Percentiles rank a stretch among this genome's conserved stretches.
Evolutionary conservation across 371 early-diverging fungal species (phyloP).

Genomic region (Mortierella sp.): DNA sequence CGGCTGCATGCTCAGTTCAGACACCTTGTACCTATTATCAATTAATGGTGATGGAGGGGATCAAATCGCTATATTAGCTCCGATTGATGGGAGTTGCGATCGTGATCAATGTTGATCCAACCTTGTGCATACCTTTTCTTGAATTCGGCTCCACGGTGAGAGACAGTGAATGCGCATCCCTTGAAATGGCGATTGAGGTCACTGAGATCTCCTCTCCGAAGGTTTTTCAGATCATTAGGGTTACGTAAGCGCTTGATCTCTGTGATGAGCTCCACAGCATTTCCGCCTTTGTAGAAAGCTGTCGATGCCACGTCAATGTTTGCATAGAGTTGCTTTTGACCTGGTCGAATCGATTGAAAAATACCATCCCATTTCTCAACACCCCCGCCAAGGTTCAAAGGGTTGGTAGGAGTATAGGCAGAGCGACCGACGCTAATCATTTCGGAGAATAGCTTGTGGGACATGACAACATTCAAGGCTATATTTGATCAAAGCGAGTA

Average conservation of each 20-base stretch:
- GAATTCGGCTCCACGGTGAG: constrained; percentile 62
- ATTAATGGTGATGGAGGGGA: constrained; percentile 34
- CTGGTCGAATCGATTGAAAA: constrained; percentile 78
- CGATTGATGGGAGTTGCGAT: background rate
- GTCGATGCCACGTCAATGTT: constrained; percentile 47
- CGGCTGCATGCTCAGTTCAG: constrained; percentile 63
- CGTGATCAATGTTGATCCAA: background rate
- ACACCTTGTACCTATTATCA: constrained; percentile 63
- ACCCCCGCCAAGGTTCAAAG: constrained; percentile 73
- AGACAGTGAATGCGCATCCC: constrained; percentile 70
- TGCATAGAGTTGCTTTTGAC: constrained; percentile 51
- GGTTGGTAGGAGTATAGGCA: constrained; percentile 78
- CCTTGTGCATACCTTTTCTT: constrained; percentile 49
- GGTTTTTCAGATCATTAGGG: constrained; percentile 12
- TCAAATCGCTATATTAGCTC: background rate
- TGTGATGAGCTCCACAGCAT: constrained; percentile 20
- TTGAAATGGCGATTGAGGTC: constrained; percentile 41
- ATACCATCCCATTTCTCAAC: constrained; percentile 91
- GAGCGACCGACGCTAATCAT: constrained; percentile 85
- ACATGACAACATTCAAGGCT: constrained; percentile 84
- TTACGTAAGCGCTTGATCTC: constrained; percentile 15
- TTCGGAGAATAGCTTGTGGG: constrained; percentile 75
- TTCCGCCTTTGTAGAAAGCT: constrained; percentile 45
- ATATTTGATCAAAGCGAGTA: constrained; percentile 4
- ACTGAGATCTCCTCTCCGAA: constrained; percentile 4